These are phyloP conservation scores for Pyrenophora teres DNA, from an alignment of 2,329 filamentous ascomycete genomes.

Conservation along the genomic window DNA sequence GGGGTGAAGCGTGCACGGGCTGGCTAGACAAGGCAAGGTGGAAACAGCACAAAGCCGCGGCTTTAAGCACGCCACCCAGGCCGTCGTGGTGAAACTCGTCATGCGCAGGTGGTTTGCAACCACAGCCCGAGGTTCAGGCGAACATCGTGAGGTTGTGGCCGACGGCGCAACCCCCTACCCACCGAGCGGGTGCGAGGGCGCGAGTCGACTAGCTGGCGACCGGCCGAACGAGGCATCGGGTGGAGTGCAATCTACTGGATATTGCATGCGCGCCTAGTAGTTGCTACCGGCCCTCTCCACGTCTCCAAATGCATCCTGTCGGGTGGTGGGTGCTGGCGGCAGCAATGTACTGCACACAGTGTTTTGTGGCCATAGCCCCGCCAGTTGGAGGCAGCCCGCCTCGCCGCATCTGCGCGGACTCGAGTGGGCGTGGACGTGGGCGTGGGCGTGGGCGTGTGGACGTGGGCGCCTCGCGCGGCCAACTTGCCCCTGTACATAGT, in stretches of 20 bases:
- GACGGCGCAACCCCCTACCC: slow-evolving; percentile 2
- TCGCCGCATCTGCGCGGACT: slow-evolving; percentile 14
- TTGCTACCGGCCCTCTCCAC: slow-evolving; percentile 3
- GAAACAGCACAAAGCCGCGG: no score
- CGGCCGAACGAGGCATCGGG: neutral
- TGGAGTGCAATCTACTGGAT: slow-evolving; percentile 12
- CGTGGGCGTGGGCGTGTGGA: no score
- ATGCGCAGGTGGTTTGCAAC: no score
- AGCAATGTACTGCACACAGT: no score
- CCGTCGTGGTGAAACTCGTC: no score
- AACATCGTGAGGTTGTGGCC: slow-evolving; percentile 10
- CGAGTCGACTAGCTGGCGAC: slow-evolving; percentile 1
- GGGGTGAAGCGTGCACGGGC: neutral
- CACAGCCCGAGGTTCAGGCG: slow-evolving; percentile 7
- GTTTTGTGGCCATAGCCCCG: slow-evolving; percentile 12
- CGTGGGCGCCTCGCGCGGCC: slow-evolving; percentile 9
- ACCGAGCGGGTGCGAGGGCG: neutral
- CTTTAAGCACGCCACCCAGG: no score
- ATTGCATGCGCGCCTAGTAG: slow-evolving; percentile 1
- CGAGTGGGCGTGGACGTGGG: no score
- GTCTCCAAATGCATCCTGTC: neutral
- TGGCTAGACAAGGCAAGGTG: no score
- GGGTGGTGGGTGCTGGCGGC: slow-evolving; percentile 2
- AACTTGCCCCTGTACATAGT: neutral
- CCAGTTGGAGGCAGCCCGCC: slow-evolving; percentile 9